These are phyloP conservation scores for Blastocladiella emersonii DNA, from an alignment of 371 early-diverging fungal genomes.

Conservation along the genomic window DNA sequence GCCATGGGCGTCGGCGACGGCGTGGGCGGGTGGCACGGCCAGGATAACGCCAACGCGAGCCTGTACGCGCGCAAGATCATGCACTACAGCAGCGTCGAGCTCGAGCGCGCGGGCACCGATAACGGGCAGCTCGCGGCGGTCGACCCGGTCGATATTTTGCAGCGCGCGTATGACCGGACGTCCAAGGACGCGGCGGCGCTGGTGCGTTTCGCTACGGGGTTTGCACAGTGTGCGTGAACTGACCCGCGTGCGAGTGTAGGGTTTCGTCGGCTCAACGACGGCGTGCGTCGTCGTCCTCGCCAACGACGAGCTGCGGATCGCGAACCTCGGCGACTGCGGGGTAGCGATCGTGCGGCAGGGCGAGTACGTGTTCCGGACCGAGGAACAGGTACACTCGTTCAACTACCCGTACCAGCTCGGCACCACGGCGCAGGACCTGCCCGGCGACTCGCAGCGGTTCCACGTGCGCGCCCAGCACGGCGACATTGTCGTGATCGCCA, in stretches of 20 bases:
- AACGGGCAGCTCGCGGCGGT: neutral
- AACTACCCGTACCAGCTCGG: conserved; percentile 43
- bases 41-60: conserved; percentile 54
- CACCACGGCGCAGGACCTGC: conserved; percentile 23
- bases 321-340: conserved; percentile 90
- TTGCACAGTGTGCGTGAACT: neutral
- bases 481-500: conserved; percentile 37
- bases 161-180: conserved; percentile 58
- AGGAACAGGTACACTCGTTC: conserved; percentile 51
- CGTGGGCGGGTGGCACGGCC: conserved; percentile 31
- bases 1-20: conserved; percentile 36
- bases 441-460: conserved; percentile 33
- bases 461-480: conserved; percentile 54
- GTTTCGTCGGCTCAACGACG: conserved; percentile 74
- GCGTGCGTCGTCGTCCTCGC: conserved; percentile 73
- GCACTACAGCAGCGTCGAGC: conserved; percentile 73
- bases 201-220: conserved; percentile 36
- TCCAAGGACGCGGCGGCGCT: conserved; percentile 48
- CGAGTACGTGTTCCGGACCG: conserved; percentile 75
- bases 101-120: conserved; percentile 25
- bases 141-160: conserved; percentile 33
- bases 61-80: conserved; percentile 78
- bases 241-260: conserved; percentile 17
- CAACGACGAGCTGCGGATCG: conserved; percentile 78
- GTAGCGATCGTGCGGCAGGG: conserved; percentile 71